Conservation (phyloP, 441 rosid genomes). For the Mallotus japonicus region DNA sequence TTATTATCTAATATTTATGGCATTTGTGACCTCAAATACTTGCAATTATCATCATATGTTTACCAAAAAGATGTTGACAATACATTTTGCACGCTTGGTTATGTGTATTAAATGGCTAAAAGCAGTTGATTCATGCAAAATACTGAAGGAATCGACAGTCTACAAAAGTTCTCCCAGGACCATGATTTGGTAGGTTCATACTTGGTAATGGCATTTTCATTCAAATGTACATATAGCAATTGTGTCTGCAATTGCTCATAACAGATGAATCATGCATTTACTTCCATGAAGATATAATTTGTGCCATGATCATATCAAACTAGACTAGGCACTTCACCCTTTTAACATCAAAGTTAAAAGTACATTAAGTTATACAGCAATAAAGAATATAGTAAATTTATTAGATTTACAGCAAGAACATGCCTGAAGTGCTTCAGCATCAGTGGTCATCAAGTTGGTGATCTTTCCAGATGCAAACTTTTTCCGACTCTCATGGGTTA, state of each 20-base stretch:
- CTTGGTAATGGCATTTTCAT: neutral
- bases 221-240: neutral
- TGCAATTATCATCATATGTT: neutral
- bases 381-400: conserved; percentile 6
- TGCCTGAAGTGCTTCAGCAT: conserved; percentile 97
- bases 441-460: conserved; percentile 99
- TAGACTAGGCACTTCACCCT: neutral
- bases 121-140: conserved; percentile 11
- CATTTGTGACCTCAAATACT: conserved; percentile 1
- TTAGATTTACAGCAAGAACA: conserved; percentile 18
- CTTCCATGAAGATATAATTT: neutral
- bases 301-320: neutral
- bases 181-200: neutral
- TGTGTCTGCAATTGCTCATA: neutral
- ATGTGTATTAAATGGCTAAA: neutral
- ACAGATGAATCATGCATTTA: neutral
- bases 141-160: neutral
- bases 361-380: conserved; percentile 11
- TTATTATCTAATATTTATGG: neutral
- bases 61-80: neutral
- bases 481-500: conserved; percentile 88
- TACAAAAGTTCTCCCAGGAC: neutral
- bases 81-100: neutral
- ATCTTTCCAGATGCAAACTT: conserved; percentile 91
- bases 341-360: conserved; percentile 1